Percentiles rank a stretch among this genome's conserved stretches.
These are phyloP conservation scores for Polygonum aviculare DNA, from an alignment of 148 eudicot species.

Conservation along the genomic window DNA sequence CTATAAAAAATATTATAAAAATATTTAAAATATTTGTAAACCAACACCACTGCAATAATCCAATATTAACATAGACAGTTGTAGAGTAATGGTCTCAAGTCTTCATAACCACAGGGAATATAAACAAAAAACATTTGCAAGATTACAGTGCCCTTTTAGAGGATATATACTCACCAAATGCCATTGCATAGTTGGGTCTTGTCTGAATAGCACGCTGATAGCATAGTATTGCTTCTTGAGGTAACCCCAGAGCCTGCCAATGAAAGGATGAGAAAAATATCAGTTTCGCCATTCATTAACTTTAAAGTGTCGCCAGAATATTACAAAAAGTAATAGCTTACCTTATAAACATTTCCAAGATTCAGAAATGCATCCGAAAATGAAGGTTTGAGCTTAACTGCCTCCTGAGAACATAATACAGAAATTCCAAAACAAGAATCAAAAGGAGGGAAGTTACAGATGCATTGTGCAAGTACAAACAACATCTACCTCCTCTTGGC, in stretches of 20 bases:
- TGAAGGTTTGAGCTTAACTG: conserved; percentile 76
- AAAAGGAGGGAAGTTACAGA: neutral
- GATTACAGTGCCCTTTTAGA: neutral
- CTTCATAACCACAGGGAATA: neutral
- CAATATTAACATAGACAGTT: neutral
- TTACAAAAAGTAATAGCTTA: conserved; percentile 21
- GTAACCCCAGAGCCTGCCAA: conserved; percentile 78
- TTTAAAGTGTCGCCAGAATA: neutral
- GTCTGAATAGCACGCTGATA: conserved; percentile 83
- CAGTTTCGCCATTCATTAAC: neutral
- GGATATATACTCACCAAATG: conserved; percentile 54
- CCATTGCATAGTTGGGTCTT: conserved; percentile 85
- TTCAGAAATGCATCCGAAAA: conserved; percentile 87
- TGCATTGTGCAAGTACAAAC: neutral
- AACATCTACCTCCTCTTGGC: neutral
- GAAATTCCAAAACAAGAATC: neutral
- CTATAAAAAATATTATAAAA: neutral
- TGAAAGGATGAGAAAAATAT: conserved; percentile 16
- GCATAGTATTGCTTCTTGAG: conserved; percentile 76
- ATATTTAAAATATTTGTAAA: neutral
- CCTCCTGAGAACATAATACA: conserved; percentile 48
- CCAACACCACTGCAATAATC: neutral
- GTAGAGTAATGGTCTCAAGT: neutral
- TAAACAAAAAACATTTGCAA: neutral
- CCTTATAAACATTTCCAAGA: conserved; percentile 88